These are phyloP conservation scores for Aegilops speltoides DNA, from an alignment of 176 grass and related monocot species.

Conservation along the genomic window DNA sequence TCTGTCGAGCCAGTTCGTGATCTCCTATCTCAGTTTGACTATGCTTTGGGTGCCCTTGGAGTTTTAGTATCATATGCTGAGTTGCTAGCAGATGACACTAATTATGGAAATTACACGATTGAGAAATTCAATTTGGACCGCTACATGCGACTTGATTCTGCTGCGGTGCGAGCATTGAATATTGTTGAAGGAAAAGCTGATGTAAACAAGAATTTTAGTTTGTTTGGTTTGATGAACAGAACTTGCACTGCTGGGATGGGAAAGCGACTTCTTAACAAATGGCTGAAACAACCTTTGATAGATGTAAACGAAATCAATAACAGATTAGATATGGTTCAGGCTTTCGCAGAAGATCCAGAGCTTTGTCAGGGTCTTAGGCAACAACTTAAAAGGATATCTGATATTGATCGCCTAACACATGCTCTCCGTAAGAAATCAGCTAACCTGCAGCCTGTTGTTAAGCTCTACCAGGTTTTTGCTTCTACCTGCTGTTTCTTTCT, in stretches of 20 bases:
- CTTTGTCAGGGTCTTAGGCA: slow-evolving; percentile 79
- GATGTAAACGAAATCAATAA: slow-evolving; percentile 83
- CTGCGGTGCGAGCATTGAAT: slow-evolving; percentile 83
- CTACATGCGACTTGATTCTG: slow-evolving; percentile 96
- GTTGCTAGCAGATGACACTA: slow-evolving; percentile 87
- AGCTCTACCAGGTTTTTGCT: slow-evolving; percentile 82
- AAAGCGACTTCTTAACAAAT: slow-evolving; percentile 84
- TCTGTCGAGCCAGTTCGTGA: slow-evolving; percentile 84
- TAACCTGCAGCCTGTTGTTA: slow-evolving; percentile 88
- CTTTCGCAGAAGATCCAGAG: slow-evolving; percentile 80
- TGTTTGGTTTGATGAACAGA: slow-evolving; percentile 98
- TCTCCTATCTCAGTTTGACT: slow-evolving; percentile 82
- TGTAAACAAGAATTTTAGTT: slow-evolving; percentile 95
- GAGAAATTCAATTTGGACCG: slow-evolving; percentile 83
- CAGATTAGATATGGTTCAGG: slow-evolving; percentile 89
- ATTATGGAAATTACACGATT: slow-evolving; percentile 77
- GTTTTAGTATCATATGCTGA: slow-evolving; percentile 79
- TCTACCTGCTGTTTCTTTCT: slow-evolving; percentile 11
- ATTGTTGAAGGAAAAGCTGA: slow-evolving; percentile 90
- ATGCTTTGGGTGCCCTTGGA: slow-evolving; percentile 76
- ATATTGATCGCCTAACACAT: slow-evolving; percentile 74
- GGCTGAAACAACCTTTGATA: slow-evolving; percentile 94
- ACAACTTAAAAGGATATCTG: slow-evolving; percentile 84
- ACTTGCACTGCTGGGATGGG: slow-evolving; percentile 98
- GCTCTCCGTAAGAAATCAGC: slow-evolving; percentile 59